These are phyloP conservation scores for Ampelocalamus luodianensis DNA, from an alignment of 176 grass and related monocot genomes.

Conservation along the genomic window DNA sequence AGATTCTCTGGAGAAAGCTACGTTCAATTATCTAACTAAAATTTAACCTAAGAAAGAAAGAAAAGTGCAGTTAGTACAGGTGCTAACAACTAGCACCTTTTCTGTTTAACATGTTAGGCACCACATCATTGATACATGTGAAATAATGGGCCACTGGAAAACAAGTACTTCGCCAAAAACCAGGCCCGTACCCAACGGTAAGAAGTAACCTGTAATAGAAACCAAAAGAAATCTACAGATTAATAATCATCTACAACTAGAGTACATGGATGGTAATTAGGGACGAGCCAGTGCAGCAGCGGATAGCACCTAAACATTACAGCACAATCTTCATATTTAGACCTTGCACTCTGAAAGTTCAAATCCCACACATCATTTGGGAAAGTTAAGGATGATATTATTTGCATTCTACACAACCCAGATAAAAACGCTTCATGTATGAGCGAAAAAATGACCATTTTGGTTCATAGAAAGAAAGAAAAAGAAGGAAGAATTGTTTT, in stretches of 20 bases:
- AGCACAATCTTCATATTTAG: neutral
- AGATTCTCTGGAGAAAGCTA: neutral
- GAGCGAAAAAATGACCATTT: neutral
- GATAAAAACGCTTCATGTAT: neutral
- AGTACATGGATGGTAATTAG: neutral
- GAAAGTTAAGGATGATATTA: neutral
- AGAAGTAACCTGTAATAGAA: conserved; percentile 2
- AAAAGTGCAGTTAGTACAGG: neutral
- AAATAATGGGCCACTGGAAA: conserved; percentile 5
- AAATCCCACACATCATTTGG: neutral
- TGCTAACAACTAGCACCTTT: neutral
- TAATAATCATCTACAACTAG: neutral
- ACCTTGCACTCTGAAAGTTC: neutral
- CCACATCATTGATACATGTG: neutral
- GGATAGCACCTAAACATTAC: neutral
- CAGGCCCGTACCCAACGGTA: neutral
- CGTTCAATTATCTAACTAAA: neutral
- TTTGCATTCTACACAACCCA: neutral
- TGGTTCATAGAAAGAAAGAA: neutral
- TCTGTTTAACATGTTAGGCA: neutral
- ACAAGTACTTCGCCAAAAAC: conserved; percentile 25
- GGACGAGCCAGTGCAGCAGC: neutral
- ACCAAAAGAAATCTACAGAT: neutral
- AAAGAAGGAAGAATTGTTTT: neutral
- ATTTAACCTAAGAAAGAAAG: neutral